These are phyloP conservation scores for Krasilnikovozyma curviuscula DNA, from an alignment of 768 basidiomycete species.

Conservation along the genomic window DNA sequence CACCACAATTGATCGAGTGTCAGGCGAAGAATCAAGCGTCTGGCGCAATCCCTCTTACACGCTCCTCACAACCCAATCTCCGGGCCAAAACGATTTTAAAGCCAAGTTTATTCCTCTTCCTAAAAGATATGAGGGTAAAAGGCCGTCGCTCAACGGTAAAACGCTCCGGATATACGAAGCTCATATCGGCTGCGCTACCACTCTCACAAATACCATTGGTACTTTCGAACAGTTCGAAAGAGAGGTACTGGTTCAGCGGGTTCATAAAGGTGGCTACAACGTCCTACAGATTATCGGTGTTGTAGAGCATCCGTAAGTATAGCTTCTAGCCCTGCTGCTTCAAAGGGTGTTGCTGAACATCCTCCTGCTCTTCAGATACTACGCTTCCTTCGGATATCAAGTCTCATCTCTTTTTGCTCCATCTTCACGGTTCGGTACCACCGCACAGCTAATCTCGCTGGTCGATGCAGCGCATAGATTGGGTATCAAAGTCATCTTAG, in stretches of 20 bases:
- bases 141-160: neutral
- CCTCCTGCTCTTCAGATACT: neutral
- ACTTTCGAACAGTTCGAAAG: constrained; percentile 9
- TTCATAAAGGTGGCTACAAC: constrained; percentile 11
- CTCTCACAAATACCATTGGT: neutral
- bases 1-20: too few species aligned
- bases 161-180: constrained; percentile 9
- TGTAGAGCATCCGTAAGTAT: constrained; percentile 6
- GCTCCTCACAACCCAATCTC: constrained; percentile 4
- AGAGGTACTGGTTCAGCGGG: constrained; percentile 3
- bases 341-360: neutral
- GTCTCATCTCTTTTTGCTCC: constrained; percentile 9
- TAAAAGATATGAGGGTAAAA: neutral
- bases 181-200: constrained; percentile 8
- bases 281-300: constrained; percentile 10
- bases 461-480: constrained; percentile 6
- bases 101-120: neutral
- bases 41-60: too few species aligned
- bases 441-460: constrained; percentile 1
- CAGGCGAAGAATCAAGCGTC: too few species aligned
- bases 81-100: neutral
- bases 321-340: neutral
- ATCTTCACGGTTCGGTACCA: constrained; percentile 7
- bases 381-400: constrained; percentile 9
- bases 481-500: constrained; percentile 8